Conservation (phyloP, 495 filamentous ascomycete species). For the Neurospora sp. region DNA sequence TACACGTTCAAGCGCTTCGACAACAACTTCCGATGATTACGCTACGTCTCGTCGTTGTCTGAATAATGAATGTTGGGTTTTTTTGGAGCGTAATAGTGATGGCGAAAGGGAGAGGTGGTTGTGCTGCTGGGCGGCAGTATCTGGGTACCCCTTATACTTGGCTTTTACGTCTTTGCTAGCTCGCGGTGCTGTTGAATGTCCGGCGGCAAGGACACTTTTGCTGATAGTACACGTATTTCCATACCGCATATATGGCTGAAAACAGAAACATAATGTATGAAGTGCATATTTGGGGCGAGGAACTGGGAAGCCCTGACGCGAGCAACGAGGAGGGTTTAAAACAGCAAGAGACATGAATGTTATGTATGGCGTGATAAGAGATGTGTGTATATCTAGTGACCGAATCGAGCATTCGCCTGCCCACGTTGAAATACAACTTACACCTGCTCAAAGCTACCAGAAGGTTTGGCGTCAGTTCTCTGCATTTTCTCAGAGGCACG, state of each 20-base stretch:
- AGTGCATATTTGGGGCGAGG: background rate
- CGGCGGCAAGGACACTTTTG: background rate
- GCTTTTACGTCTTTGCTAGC: background rate
- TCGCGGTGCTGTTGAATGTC: background rate
- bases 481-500: background rate
- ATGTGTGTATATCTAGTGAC: background rate
- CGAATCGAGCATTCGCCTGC: background rate
- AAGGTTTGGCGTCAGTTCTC: background rate
- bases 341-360: background rate
- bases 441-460: background rate
- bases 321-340: background rate
- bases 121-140: background rate
- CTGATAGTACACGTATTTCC: background rate
- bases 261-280: background rate
- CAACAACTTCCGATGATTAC: constrained; percentile 48
- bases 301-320: background rate
- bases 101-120: background rate
- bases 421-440: background rate
- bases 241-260: background rate
- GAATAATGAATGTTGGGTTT: background rate
- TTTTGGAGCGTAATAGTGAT: background rate
- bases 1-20: constrained; percentile 99
- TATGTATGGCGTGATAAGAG: background rate
- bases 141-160: background rate
- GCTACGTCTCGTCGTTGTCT: background rate